phyloP scores from a whole-genome alignment of 805 yeast species.

The Candida schatavii region DNA sequence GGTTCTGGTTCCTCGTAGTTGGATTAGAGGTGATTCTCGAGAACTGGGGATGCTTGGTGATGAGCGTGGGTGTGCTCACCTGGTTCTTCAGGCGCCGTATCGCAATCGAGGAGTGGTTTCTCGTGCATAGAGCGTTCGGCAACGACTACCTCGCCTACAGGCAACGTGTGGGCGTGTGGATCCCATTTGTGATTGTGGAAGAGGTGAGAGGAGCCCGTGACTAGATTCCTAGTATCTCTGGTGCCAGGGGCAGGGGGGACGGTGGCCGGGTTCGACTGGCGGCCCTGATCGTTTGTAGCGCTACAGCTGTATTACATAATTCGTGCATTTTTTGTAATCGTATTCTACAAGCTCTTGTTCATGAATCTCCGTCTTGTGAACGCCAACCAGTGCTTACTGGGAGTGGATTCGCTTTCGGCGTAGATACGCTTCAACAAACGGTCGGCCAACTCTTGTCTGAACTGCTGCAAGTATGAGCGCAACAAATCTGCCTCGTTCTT shows the following conservation, averaged over 20 bases:
- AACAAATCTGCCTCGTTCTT: constrained; percentile 76
- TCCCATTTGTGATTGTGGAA: constrained; percentile 22
- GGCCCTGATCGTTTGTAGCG: background rate
- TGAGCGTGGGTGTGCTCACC: constrained; percentile 16
- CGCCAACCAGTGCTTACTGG: constrained; percentile 94
- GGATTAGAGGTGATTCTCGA: constrained; percentile 29
- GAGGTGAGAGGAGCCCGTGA: background rate
- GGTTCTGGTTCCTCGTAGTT: constrained; percentile 31
- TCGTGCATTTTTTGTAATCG: background rate
- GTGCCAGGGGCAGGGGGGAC: too few species aligned
- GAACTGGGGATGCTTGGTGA: constrained; percentile 18
- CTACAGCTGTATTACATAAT: too few species aligned
- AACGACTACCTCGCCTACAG: constrained; percentile 24
- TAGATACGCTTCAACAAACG: constrained; percentile 76
- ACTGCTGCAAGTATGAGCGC: constrained; percentile 80
- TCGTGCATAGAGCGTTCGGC: constrained; percentile 25
- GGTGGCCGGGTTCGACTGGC: background rate
- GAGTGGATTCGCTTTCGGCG: constrained; percentile 52
- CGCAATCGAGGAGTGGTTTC: constrained; percentile 32
- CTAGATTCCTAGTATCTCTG: too few species aligned
- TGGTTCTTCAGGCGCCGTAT: constrained; percentile 30
- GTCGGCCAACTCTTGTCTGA: constrained; percentile 88
- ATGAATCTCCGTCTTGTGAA: constrained; percentile 92
- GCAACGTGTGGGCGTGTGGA: constrained; percentile 20
- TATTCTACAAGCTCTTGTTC: constrained; percentile 71